Evolutionary conservation across 768 basidiomycete genomes (phyloP), one percentile per base, ranked within the genome.

Genomic region (Tulasnella calospora): DNA sequence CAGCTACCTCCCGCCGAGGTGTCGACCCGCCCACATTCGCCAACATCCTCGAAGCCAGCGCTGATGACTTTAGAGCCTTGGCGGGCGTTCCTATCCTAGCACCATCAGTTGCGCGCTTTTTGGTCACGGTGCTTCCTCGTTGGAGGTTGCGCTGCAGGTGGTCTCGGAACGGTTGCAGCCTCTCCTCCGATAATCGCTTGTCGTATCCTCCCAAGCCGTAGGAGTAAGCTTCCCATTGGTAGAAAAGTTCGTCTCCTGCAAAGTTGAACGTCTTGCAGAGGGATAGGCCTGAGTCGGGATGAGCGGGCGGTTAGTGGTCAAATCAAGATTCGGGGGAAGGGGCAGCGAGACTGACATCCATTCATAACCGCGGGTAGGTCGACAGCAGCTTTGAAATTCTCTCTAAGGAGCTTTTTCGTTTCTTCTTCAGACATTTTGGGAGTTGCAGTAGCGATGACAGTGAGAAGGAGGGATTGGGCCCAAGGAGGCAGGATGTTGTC

Each of bases 191-290:
- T 21, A 67, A 21, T 12, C 44, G 55, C 40, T 76, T 71, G 57
- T 76, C 61, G n/a, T 4, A 1, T 67, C 61, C 61, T 27, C 61
- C 61, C 13, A 30, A 55, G 73, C 74, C 81, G 33, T 83, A 83
- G 51, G 85, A 80, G 79, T 85, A 85, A 4, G 86, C 86, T 81
- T 88, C 85, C 84, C 86, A 87, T 79, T 86, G 85, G 83, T 83
- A 87, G 81, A 82, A 86, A 23, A 88, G 84, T 44, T 84, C 83
- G 35, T 84, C 81, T 12, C 85, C 82, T 3, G 82, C 73, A 30
- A 87, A 82, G 55, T 82, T 82, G 83, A 86, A 87, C n/a, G 84
- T 78, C 2, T 84, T 82, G 71, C 85, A 83, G 9, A 88, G 85
- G 9, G 85, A 82, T 1, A 85, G 79, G 77, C 86, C 87, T 87